These are phyloP conservation scores for Cryptococcus sp. DNA, from an alignment of 1,284 basidiomycete genomes.

Conservation along the genomic window DNA sequence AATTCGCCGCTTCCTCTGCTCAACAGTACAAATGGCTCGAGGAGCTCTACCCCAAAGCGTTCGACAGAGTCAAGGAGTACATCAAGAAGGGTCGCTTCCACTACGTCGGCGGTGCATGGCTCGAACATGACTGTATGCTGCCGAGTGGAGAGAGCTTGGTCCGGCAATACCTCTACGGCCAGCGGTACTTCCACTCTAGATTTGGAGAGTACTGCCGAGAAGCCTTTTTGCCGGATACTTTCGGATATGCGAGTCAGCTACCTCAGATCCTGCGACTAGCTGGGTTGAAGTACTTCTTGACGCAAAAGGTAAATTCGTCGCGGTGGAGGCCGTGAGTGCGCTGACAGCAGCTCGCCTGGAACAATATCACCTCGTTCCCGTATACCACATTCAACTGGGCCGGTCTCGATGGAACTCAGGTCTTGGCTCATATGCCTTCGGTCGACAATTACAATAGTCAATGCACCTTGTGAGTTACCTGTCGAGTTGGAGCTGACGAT, in stretches of 20 bases:
- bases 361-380: slow-evolving; percentile 7
- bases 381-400: slow-evolving; percentile 80
- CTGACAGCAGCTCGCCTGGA: slow-evolving; percentile 2
- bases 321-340: neutral
- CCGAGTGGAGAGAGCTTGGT: slow-evolving; percentile 79
- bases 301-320: slow-evolving; percentile 9
- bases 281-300: slow-evolving; percentile 81
- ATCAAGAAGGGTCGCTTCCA: slow-evolving; percentile 68
- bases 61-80: slow-evolving; percentile 69
- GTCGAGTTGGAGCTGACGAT: slow-evolving; percentile 1
- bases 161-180: slow-evolving; percentile 84
- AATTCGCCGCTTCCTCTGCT: slow-evolving; percentile 82
- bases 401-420: slow-evolving; percentile 60
- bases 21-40: slow-evolving; percentile 97
- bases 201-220: slow-evolving; percentile 64
- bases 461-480: neutral
- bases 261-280: slow-evolving; percentile 56
- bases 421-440: slow-evolving; percentile 80
- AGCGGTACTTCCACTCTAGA: slow-evolving; percentile 71
- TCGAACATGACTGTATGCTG: slow-evolving; percentile 80
- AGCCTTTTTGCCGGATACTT: slow-evolving; percentile 62
- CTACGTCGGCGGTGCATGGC: slow-evolving; percentile 37
- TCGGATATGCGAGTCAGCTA: slow-evolving; percentile 59
- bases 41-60: slow-evolving; percentile 77
- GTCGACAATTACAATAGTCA: slow-evolving; percentile 45